Base-by-base conservation (phyloP, 2,329 filamentous ascomycete genomes). In the Fusarium setosum region DNA sequence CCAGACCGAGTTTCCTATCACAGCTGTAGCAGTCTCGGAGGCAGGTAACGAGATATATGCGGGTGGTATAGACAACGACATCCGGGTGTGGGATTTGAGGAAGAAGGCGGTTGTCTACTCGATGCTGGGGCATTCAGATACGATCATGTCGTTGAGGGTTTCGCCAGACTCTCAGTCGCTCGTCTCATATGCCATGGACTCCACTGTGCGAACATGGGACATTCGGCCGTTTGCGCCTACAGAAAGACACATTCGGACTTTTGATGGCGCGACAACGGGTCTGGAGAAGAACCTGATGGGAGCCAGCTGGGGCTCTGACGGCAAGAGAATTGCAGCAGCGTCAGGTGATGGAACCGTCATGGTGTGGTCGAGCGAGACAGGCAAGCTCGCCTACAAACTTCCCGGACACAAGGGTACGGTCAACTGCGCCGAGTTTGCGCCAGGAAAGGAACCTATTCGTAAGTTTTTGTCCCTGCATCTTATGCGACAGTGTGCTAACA, bases 41-140 rank as follows among this genome's bases (percentile, higher is more conserved):
- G 94, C 95, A 2, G 96, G 96, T 17, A 97, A 97, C 76, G 96
- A 98, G 80, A 88, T 99, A 23, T 99, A 96, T 77, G 92, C 92
- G 7, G 95, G 95, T 44, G 92, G 94, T 20, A 97, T 99, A 70
- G 96, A 98, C 80, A 97, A 98, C 75, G 94, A 96, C 71, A 97
- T 99, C 76, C 93, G 94, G 72, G 94, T 97, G 18, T 99, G 96
- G 95, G 96, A 99, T 78, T 81, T 98, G 74, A 89, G 96, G 68
- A 98, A 97, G 82, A 94, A 96, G 79, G 87, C 91, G 7, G 87
- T 96, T 4, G 89, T 93, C 6, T 97, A 98, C 78, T 91, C 91
- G 2, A 90, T 99, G 84, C 80, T 92, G 12, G 96, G 96, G 0
- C 96, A 99, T 76, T 91, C 89, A 52, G 96, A 99, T 75, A 98